Base-by-base conservation (phyloP, 345 rosid genomes). In the Streptanthus diversifolius region DNA sequence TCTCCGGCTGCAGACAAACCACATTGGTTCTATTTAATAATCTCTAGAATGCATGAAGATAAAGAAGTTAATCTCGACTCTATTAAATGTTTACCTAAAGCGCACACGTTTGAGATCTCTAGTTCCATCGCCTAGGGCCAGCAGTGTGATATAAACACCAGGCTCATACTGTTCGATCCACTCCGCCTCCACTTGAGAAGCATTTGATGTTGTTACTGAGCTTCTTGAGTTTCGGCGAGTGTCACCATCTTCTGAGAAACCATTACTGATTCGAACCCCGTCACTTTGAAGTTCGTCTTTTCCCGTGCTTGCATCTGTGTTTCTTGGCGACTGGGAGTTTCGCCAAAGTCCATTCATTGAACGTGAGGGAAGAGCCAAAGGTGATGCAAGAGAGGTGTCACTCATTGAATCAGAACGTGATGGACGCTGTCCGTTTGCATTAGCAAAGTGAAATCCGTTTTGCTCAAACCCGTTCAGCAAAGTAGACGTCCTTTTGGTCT, bases 41-140 rank as follows among this genome's bases (percentile, higher is more conserved):
- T 65, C 14, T 47, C 48, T 60, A 68, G 11, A 48, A 49, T n/a
- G 37, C 22, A 65, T 43, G 17, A 18, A 29, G 52, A 58, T 25
- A 21, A 21, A 60, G 1, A 22, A 14, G 41, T 52, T 11, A 21
- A 52, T 30, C 17, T 7, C 3, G 56, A 40, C 41, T 68, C 32
- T 37, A 8, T 33, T 59, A 65, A 22, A 47, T 52, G 68, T 59
- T 59, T 85, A 95, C 99, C 99, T 95, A 90, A 95, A 95, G 66
- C 99, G 97, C 71, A 95, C 98, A 61, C 99, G 85, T 82, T 88
- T 95, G 68, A 95, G 91, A 82, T 91, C 99, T 78, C 98, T 91
- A n/a, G 96, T 88, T 76, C 99, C 99, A 63, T 91, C 96, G 6
- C 72, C 93, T 58, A 95, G 71, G 15, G 95, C 90, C 72, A 90